Evolutionary conservation across 2,329 filamentous ascomycete genomes (phyloP).

Genomic region (Xylaria hypoxylon): DNA sequence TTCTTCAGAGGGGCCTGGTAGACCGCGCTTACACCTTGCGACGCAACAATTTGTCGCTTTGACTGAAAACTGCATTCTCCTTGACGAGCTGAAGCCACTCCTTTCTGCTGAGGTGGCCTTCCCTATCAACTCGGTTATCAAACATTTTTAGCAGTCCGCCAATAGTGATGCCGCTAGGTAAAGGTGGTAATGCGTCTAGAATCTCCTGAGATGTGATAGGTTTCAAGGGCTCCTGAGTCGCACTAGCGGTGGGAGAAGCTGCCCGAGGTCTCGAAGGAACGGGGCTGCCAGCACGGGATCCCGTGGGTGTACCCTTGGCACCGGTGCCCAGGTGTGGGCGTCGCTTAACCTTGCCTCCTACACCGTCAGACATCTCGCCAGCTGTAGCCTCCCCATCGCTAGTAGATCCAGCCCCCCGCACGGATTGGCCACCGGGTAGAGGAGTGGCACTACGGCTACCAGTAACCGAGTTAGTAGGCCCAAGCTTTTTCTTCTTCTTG

Average conservation of each 20-base stretch:
- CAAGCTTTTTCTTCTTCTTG: conserved; percentile 70
- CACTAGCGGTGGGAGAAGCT: conserved; percentile 49
- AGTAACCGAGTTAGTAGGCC: conserved; percentile 56
- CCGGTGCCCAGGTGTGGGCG: conserved; percentile 59
- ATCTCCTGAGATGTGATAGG: conserved; percentile 65
- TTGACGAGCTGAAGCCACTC: conserved; percentile 72
- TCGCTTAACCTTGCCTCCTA: conserved; percentile 59
- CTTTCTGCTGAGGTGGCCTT: conserved; percentile 63
- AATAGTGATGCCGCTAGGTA: conserved; percentile 65
- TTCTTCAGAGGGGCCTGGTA: background rate
- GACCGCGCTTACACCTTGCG: conserved; percentile 52
- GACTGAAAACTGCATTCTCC: conserved; percentile 63
- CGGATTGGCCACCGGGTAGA: conserved; percentile 59
- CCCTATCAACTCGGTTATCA: conserved; percentile 62
- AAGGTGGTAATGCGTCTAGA: conserved; percentile 63
- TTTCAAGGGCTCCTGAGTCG: conserved; percentile 36
- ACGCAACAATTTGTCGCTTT: conserved; percentile 66
- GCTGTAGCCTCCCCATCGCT: conserved; percentile 80
- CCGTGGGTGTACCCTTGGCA: conserved; percentile 64
- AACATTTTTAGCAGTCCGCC: conserved; percentile 66
- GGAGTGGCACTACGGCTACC: conserved; percentile 68
- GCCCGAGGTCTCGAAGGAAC: conserved; percentile 54
- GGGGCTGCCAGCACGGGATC: conserved; percentile 73
- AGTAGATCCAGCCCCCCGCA: conserved; percentile 67
- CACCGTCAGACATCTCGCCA: conserved; percentile 73